Conservation (phyloP, 2,329 filamentous ascomycete genomes). For the Pyrenophora tritici-repentis region DNA sequence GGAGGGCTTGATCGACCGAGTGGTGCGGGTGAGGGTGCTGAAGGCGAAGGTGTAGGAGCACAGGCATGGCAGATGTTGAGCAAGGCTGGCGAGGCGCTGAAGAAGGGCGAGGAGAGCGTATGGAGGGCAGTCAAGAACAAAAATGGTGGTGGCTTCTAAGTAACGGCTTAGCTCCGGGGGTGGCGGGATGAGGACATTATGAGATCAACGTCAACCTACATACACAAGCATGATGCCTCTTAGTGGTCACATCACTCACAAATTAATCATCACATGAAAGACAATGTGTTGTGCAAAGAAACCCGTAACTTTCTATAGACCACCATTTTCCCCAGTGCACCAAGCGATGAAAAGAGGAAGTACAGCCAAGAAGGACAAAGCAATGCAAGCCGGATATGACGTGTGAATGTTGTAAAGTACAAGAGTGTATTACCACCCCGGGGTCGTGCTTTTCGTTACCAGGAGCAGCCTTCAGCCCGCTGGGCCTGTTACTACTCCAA, state of each 20-base stretch:
- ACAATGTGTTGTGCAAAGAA: slow-evolving; percentile 26
- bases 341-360: slow-evolving; percentile 43
- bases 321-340: slow-evolving; percentile 46
- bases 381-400: slow-evolving; percentile 48
- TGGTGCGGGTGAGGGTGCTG: slow-evolving; percentile 42
- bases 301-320: slow-evolving; percentile 46
- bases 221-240: not conserved
- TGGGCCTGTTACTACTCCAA: slow-evolving; percentile 46
- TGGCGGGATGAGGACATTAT: not conserved
- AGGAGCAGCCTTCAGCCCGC: slow-evolving; percentile 50
- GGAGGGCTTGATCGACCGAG: slow-evolving; percentile 41
- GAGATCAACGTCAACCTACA: not conserved
- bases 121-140: slow-evolving; percentile 44
- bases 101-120: slow-evolving; percentile 44
- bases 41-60: slow-evolving; percentile 33
- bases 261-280: slow-evolving; percentile 14
- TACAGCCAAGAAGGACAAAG: slow-evolving; percentile 45
- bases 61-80: slow-evolving; percentile 43
- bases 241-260: not conserved
- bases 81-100: slow-evolving; percentile 45
- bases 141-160: slow-evolving; percentile 11
- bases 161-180: not conserved
- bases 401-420: slow-evolving; percentile 51
- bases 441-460: slow-evolving; percentile 49
- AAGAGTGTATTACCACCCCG: slow-evolving; percentile 46